Evolutionary conservation across 306 rosid species (phyloP), one percentile per base, ranked within the genome.

Genomic region (Quercus dentata): DNA sequence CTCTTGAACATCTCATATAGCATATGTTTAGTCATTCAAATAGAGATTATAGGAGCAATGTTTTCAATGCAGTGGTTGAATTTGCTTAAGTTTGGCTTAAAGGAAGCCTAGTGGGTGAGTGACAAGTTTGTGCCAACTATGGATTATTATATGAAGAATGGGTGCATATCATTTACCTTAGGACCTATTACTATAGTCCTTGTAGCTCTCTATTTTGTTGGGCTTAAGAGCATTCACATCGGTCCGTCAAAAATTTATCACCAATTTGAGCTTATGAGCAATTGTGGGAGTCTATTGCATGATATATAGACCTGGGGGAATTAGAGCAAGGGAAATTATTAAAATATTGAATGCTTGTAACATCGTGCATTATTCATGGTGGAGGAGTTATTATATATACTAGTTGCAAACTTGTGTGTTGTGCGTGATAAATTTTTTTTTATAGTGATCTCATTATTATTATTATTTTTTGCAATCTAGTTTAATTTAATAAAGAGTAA

Each of bases 111-210:
- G 80, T 94, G 95, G 95, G 21, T 44, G 78, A 86, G 69, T 75
- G 56, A 87, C 81, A 86, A 91, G 67, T 58, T 77, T 4, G 85
- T 79, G 59, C 99, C 97, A 69, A 74, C 90, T 55, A 74, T 89
- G 64, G 91, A 90, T 23, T 97, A 92, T 2, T 94, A 94, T 61
- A 92, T 91, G 91, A 71, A 67, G 75, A 92, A 90, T 89, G 97
- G 81, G 13, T 81, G 74, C 35, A 46, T 82, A 33, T 88, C 97
- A 69, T 87, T 86, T 83, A 97, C 92, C 77, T 85, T 91, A 23
- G 97, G 97, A 71, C 90, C 95, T 31, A 86, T 89, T 2, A 2
- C 30, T 28, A 28, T 28, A 19, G 91, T 94, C 74, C 97, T 94
- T 71, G 95, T 97, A 35, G 75, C 92, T 18, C 90, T 91, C 62